Base-by-base conservation (phyloP, 192 early-diverging fungal genomes). In the Chytriomyces hyalinus region DNA sequence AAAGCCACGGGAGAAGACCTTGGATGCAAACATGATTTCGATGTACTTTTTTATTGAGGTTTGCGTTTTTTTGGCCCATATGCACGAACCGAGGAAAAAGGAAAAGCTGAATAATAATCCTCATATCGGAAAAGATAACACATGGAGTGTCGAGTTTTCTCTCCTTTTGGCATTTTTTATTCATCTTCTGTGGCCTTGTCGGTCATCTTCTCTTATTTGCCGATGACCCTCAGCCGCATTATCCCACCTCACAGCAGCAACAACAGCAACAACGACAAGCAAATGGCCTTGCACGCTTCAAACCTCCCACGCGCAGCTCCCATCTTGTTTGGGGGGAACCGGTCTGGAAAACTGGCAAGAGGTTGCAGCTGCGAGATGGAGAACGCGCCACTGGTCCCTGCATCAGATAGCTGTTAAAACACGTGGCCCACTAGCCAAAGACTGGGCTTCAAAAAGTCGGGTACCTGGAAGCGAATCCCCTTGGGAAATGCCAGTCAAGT, bases 1-100 rank as follows among this genome's bases (percentile, higher is more conserved):
- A 80, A 91, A 91, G 44, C 84, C 79, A 68, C 90, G 88, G 22
- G 78, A 61, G 49, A 83, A 80, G n/a, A 81, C 57, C 43, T 72
- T 76, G 45, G 81, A 76, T 24, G 80, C 79, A 61, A 85, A 70
- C 81, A 85, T 85, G 53, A 28, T 75, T 49, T 57, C 53, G 53
- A 57, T 57, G 53, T 20, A 57, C 45, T 49, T 73, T 73, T 73
- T 9, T 66, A 22, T 15, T 59, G 45, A 8, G 64, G 47, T 53
- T 65, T 57, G 50, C 26, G 9, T 59, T 71, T 71, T 67, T 28
- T 47, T 2, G 22, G 49, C 47, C 9, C 50, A n/a, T 9, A n/a
- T 67, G 17, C 44, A 11, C 65, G 13, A 67, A 46, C 5, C 15
- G 48, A 43, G 13, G 48, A 46, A 67, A 7, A 28, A 47, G 10